Evolutionary conservation across 2,329 filamentous ascomycete species (phyloP), one percentile per base, ranked within the genome.

Genomic region (Aspergillus terreus): DNA sequence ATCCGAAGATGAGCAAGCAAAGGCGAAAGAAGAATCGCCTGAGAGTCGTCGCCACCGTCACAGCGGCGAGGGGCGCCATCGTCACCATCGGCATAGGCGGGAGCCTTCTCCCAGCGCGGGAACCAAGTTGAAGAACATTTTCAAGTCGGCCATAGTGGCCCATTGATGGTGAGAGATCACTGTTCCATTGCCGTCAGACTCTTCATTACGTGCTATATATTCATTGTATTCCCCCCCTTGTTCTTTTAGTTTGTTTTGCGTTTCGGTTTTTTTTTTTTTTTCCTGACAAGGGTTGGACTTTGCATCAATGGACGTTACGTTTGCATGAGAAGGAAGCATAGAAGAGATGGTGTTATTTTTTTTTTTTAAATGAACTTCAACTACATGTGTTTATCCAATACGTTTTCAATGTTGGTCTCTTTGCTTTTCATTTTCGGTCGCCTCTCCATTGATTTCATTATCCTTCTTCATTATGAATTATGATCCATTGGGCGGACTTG

Each of bases 101-200:
- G 66, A 67, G 19, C 59, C 62, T 32, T 66, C 66, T 23, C 58
- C 58, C 30, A 60, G 61, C 7, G 59, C 55, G 21, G 57, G 62
- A 49, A 65, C 66, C 17, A 68, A 60, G 27, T 44, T 70, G 46
- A 70, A 67, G 53, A 57, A 53, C n/a, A 19, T 70, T 44, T 53
- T 66, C 49, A 64, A 63, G 50, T 56, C 63, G 5, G 58, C 56
- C n/a, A 63, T 70, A 54, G 55, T 59, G 56, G 66, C 61, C 33
- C 57, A 66, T 46, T 69, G 52, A 63, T 49, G 9, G 27, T 30
- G 27, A 10, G 27, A 30, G 27, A 7, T 10, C 27, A 10, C 10
- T 10, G 7, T 30, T 30, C 27, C 27, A 30, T 30, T 30, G 27
- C 27, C 27, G 9, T 10, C 7, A 30, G 19, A 30, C 7, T 30